A percentile compares a stretch with the other conserved stretches of the same genome.
These are phyloP conservation scores for Lichtheimia ramosa DNA, from an alignment of 371 early-diverging fungal species.

Conservation along the genomic window DNA sequence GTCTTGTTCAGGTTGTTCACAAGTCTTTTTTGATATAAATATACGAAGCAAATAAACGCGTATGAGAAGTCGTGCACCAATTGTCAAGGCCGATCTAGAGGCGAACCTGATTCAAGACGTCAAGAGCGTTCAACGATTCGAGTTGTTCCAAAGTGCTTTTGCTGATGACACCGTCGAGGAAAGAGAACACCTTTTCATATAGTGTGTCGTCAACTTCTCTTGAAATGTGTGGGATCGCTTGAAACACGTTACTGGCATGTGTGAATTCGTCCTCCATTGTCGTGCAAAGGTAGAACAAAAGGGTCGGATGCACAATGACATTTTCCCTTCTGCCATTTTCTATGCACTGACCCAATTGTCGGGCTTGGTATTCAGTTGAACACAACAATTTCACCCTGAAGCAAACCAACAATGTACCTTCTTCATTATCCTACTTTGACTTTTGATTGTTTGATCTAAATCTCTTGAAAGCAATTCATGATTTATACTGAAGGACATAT, in stretches of 20 bases:
- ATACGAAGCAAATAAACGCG: not conserved
- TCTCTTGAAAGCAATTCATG: too few relatives aligned
- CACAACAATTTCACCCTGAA: too few relatives aligned
- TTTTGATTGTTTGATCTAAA: too few relatives aligned
- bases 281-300: constrained; percentile 1
- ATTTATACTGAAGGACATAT: too few relatives aligned
- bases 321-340: too few relatives aligned
- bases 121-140: constrained; percentile 18
- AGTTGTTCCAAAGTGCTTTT: constrained; percentile 9
- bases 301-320: not conserved
- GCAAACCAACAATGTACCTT: too few relatives aligned
- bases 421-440: too few relatives aligned
- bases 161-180: constrained; percentile 19
- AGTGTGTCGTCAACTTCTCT: constrained; percentile 45
- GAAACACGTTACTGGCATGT: constrained; percentile 26
- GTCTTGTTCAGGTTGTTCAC: constrained; percentile 33
- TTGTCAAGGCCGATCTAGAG: not conserved
- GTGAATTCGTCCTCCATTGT: constrained; percentile 19
- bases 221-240: constrained; percentile 41
- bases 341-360: too few relatives aligned
- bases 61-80: not conserved
- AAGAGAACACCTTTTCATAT: constrained; percentile 47
- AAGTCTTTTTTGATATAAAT: constrained; percentile 24
- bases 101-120: constrained; percentile 22
- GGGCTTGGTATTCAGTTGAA: too few relatives aligned